Evolutionary conservation across 1,284 basidiomycete genomes (phyloP).

Genomic region (Rhodotorula sp.): DNA sequence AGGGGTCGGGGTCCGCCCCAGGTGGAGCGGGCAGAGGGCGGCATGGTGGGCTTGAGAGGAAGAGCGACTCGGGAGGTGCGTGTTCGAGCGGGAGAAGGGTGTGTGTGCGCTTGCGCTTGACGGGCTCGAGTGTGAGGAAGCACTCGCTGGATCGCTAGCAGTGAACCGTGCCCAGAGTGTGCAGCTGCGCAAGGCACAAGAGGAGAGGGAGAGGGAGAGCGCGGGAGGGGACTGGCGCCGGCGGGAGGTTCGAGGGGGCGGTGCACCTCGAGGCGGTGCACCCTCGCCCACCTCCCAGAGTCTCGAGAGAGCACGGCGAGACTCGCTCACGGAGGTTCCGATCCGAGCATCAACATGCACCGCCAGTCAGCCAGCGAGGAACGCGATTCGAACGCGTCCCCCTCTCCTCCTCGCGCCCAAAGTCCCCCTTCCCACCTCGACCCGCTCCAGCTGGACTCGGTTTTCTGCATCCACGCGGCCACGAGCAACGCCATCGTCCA

Average conservation of each 20-base stretch:
- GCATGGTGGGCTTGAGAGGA: neutral
- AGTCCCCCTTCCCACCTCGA: neutral
- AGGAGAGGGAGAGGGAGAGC: neutral
- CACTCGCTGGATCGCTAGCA: no score
- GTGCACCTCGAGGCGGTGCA: neutral
- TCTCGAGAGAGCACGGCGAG: no score
- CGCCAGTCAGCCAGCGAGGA: no score
- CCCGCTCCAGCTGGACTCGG: slow-evolving; percentile 1
- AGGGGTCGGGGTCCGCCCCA: neutral
- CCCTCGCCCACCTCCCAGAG: neutral
- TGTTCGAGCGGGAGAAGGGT: neutral
- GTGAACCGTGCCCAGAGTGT: no score
- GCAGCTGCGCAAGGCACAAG: neutral
- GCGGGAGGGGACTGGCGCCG: neutral
- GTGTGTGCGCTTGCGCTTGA: rapidly evolving
- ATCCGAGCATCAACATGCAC: no score
- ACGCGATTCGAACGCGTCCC: neutral
- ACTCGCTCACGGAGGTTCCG: no score
- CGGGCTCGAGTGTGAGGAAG: neutral
- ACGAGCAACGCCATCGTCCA: neutral
- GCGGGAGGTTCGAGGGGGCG: neutral
- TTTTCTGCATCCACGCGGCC: neutral
- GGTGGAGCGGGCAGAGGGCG: neutral
- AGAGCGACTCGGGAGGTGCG: neutral
- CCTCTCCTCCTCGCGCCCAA: neutral